A percentile compares a stretch with the other conserved stretches of the same genome.
These are phyloP conservation scores for Isabelozyma rhagii DNA, from an alignment of 805 yeast species.

Conservation along the genomic window DNA sequence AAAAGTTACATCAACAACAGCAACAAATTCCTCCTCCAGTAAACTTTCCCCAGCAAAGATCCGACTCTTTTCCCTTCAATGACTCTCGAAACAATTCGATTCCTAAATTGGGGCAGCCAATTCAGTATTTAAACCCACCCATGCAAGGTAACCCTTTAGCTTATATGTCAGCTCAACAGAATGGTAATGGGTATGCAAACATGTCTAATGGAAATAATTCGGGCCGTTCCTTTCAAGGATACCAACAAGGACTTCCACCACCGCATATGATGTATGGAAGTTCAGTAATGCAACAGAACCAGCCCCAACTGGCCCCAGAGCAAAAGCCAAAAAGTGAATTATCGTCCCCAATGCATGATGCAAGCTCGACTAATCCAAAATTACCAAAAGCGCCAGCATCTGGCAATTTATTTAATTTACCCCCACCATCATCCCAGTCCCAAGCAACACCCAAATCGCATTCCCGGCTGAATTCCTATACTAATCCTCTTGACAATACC, in stretches of 20 bases:
- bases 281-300: constrained; percentile 13
- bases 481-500: constrained; percentile 9
- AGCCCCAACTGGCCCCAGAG: constrained; percentile 2
- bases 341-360: constrained; percentile 28
- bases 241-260: constrained; percentile 12
- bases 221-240: constrained; percentile 9
- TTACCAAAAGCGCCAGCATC: constrained; percentile 24
- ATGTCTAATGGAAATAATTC: constrained; percentile 3
- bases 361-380: constrained; percentile 26
- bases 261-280: constrained; percentile 22
- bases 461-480: constrained; percentile 28
- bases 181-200: constrained; percentile 5
- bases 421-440: constrained; percentile 27
- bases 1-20: constrained; percentile 6
- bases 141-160: constrained; percentile 20
- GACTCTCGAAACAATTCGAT: constrained; percentile 14
- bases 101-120: constrained; percentile 17
- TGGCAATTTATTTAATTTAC: constrained; percentile 25
- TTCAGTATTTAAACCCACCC: constrained; percentile 10
- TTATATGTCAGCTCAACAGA: constrained; percentile 13
- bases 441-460: constrained; percentile 16
- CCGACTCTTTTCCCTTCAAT: constrained; percentile 1
- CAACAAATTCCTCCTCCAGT: constrained; percentile 3
- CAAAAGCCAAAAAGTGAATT: constrained; percentile 31
- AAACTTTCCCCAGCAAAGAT: neutral